A percentile compares a stretch with the other conserved stretches of the same genome.
Evolutionary conservation across 1,284 basidiomycete genomes (phyloP).

Genomic region (Tylopilus sp.): DNA sequence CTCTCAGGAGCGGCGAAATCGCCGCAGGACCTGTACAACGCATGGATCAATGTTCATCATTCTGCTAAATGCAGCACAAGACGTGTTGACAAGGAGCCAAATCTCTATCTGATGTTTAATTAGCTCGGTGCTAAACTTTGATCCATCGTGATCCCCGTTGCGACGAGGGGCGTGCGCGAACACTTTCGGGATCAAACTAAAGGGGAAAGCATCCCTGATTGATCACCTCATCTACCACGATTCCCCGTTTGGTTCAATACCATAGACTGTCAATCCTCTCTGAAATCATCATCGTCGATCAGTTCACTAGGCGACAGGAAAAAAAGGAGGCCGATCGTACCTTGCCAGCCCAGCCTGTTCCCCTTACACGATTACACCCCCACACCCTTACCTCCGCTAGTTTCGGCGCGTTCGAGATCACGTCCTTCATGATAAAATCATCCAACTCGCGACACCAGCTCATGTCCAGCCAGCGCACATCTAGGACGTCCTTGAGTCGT

Average conservation of each 20-base stretch:
- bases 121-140: too few relatives aligned
- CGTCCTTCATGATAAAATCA: slow-evolving; percentile 72
- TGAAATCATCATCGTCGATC: slow-evolving; percentile 20
- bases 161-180: too few relatives aligned
- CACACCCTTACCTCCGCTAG: slow-evolving; percentile 63
- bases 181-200: background rate
- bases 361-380: slow-evolving; percentile 67
- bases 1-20: too few relatives aligned
- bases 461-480: slow-evolving; percentile 69
- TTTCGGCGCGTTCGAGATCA: slow-evolving; percentile 38
- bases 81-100: too few relatives aligned
- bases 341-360: slow-evolving; percentile 47
- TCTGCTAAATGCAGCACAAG: too few relatives aligned
- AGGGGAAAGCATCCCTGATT: background rate
- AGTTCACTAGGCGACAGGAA: background rate
- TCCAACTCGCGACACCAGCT: slow-evolving; percentile 87
- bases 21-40: too few relatives aligned
- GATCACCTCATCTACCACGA: background rate
- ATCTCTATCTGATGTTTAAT: too few relatives aligned
- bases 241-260: slow-evolving; percentile 39
- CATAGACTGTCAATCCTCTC: slow-evolving; percentile 44
- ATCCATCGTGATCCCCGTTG: too few relatives aligned
- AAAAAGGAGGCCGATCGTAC: slow-evolving; percentile 28
- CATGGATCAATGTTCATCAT: too few relatives aligned
- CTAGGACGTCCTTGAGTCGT: slow-evolving; percentile 44